Evolutionary conservation across 2,329 filamentous ascomycete species (phyloP).

Genomic region (Elsinoe perseae): DNA sequence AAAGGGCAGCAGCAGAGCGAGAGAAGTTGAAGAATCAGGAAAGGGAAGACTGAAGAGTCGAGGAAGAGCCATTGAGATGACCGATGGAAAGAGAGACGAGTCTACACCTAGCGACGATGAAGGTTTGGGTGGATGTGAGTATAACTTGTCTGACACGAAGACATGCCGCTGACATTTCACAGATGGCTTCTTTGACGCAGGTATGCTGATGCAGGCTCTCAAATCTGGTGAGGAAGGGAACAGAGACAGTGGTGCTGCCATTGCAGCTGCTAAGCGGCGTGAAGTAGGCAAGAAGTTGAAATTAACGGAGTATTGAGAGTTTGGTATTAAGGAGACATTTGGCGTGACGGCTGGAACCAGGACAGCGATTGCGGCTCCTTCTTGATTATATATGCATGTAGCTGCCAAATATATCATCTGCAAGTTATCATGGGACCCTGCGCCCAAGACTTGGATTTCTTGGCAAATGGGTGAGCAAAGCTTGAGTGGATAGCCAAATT

Average conservation of each 20-base stretch:
- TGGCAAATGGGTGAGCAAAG: not conserved
- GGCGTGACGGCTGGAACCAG: not conserved
- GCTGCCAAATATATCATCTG: not conserved
- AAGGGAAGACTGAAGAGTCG: conserved; percentile 60
- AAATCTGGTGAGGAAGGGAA: conserved; percentile 58
- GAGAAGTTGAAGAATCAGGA: conserved; percentile 53
- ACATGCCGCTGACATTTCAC: conserved; percentile 18
- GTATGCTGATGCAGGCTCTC: conserved; percentile 83
- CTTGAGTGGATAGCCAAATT: not conserved
- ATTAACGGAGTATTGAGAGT: conserved; percentile 56
- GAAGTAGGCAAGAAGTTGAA: conserved; percentile 69
- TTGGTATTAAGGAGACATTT: not conserved
- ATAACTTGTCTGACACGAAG: conserved; percentile 19
- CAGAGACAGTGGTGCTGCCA: conserved; percentile 31
- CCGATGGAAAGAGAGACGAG: conserved; percentile 58
- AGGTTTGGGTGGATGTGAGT: conserved; percentile 87
- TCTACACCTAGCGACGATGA: conserved; percentile 66
- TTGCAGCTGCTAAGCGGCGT: conserved; percentile 52
- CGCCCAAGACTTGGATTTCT: not conserved
- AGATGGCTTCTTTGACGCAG: conserved; percentile 98
- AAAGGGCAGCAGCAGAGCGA: conserved; percentile 49
- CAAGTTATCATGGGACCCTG: not conserved
- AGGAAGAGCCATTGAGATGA: conserved; percentile 60
- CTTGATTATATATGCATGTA: not conserved
- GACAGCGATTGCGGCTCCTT: not conserved